Evolutionary conservation across 768 basidiomycete genomes (phyloP).

Genomic region (Leccinum ochraceum): DNA sequence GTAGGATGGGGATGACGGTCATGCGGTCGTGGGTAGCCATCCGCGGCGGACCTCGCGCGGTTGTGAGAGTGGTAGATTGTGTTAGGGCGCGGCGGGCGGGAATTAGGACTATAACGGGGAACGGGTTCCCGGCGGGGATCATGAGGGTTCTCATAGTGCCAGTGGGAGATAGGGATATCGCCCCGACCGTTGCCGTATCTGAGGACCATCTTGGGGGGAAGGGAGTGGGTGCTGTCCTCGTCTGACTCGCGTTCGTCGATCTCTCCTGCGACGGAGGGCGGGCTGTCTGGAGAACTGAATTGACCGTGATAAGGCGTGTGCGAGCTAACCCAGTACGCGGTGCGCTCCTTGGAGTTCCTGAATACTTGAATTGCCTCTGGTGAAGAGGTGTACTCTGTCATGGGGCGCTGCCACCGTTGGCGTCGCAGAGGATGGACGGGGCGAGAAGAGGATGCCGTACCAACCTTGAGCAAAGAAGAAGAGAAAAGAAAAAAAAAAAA

Average conservation of each 20-base stretch:
- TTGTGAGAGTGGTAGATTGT: conserved; percentile 35
- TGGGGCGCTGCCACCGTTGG: conserved; percentile 22
- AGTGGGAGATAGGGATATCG: conserved; percentile 62
- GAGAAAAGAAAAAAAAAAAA: conserved; percentile 8
- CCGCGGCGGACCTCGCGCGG: conserved; percentile 41
- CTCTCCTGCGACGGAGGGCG: conserved; percentile 47
- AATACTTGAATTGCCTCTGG: conserved; percentile 60
- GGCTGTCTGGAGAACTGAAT: conserved; percentile 59
- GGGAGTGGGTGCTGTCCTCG: conserved; percentile 41
- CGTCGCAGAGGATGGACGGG: not conserved
- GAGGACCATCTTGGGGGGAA: conserved; percentile 74
- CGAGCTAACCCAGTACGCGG: conserved; percentile 61
- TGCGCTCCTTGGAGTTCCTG: conserved; percentile 60
- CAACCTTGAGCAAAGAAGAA: conserved; percentile 8
- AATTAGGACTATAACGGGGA: conserved; percentile 26
- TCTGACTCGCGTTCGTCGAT: conserved; percentile 44
- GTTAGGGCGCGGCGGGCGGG: conserved; percentile 30
- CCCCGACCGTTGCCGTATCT: conserved; percentile 64
- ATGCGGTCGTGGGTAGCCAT: conserved; percentile 32
- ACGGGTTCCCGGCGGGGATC: conserved; percentile 12
- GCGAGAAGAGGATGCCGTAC: not conserved
- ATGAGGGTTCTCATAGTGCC: conserved; percentile 31
- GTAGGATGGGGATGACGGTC: conserved; percentile 18
- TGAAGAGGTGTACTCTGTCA: conserved; percentile 67
- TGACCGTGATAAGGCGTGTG: conserved; percentile 37